Conservation (phyloP, 495 filamentous ascomycete species). For the Physcia stellaris region DNA sequence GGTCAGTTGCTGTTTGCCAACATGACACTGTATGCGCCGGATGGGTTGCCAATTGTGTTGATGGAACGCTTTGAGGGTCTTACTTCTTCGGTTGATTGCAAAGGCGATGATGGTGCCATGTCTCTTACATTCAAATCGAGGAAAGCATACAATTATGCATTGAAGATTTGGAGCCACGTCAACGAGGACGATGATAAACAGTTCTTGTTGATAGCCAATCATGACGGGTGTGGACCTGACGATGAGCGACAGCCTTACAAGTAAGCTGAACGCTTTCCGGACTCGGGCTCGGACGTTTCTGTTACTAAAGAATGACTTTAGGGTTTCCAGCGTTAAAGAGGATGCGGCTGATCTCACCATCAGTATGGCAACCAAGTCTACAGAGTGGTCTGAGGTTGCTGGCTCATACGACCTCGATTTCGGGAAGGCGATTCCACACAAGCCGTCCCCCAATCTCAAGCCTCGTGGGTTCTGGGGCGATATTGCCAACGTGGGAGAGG, state of each 20-base stretch:
- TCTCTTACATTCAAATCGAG: slow-evolving; percentile 15
- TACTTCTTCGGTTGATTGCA: slow-evolving; percentile 17
- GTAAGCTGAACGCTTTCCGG: slow-evolving; percentile 10
- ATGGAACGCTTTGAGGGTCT: slow-evolving; percentile 21
- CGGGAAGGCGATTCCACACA: slow-evolving; percentile 13
- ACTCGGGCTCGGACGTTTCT: neutral
- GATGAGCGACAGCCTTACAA: slow-evolving; percentile 20
- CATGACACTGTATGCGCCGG: slow-evolving; percentile 21
- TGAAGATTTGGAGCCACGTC: slow-evolving; percentile 14
- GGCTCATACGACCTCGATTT: slow-evolving; percentile 22
- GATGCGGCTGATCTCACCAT: slow-evolving; percentile 14
- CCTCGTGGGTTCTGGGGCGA: slow-evolving; percentile 7
- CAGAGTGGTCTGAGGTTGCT: slow-evolving; percentile 20
- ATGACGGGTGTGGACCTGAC: slow-evolving; percentile 20
- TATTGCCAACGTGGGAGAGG: no score
- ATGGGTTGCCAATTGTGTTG: slow-evolving; percentile 18
- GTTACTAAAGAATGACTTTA: neutral
- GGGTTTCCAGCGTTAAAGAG: slow-evolving; percentile 18
- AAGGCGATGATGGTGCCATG: slow-evolving; percentile 16
- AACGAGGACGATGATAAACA: slow-evolving; percentile 15
- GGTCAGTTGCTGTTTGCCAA: slow-evolving; percentile 20
- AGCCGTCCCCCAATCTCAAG: slow-evolving; percentile 2
- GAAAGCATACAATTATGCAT: slow-evolving; percentile 16
- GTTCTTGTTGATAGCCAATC: slow-evolving; percentile 22
- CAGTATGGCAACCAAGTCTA: slow-evolving; percentile 12